phyloP scores from a whole-genome alignment of 1,284 basidiomycete genomes.

The Trichosporon faecale region DNA sequence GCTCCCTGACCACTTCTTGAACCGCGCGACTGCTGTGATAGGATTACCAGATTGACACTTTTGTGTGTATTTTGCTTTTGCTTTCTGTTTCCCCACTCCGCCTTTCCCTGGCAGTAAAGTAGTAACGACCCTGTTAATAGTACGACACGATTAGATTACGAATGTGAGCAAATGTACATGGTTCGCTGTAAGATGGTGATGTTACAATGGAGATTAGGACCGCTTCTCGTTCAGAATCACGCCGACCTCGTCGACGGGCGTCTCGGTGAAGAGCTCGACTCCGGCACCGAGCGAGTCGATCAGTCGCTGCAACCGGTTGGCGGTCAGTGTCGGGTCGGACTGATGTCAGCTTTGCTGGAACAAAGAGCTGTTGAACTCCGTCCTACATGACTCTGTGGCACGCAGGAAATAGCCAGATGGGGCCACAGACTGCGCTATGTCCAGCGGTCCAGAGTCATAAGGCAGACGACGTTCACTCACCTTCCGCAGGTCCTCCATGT shows the following conservation, averaged over 20 bases:
- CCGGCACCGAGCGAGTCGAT: conserved; percentile 44
- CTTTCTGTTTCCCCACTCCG: background rate
- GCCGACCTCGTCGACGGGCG: conserved; percentile 41
- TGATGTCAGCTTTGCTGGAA: conserved; percentile 14
- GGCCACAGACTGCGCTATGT: too few relatives aligned
- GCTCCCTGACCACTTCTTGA: background rate
- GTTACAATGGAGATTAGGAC: background rate
- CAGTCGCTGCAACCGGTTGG: conserved; percentile 44
- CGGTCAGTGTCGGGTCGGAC: conserved; percentile 44
- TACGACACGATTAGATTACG: conserved; percentile 6
- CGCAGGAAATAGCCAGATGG: too few relatives aligned
- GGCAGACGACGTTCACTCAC: conserved; percentile 29
- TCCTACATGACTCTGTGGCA: too few relatives aligned
- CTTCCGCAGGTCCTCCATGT: conserved; percentile 47
- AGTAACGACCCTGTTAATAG: conserved; percentile 1
- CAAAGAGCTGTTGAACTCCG: too few relatives aligned
- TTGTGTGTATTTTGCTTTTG: background rate
- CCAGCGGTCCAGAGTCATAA: too few relatives aligned
- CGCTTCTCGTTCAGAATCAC: conserved; percentile 30
- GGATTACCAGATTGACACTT: background rate
- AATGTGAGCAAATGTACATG: conserved; percentile 21
- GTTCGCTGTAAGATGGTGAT: background rate
- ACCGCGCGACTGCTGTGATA: background rate
- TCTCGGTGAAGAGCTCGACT: conserved; percentile 46
- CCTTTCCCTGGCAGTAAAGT: background rate